Evolutionary conservation across 306 rosid species (phyloP), one percentile per base, ranked within the genome.

Genomic region (Lotus japonicus): DNA sequence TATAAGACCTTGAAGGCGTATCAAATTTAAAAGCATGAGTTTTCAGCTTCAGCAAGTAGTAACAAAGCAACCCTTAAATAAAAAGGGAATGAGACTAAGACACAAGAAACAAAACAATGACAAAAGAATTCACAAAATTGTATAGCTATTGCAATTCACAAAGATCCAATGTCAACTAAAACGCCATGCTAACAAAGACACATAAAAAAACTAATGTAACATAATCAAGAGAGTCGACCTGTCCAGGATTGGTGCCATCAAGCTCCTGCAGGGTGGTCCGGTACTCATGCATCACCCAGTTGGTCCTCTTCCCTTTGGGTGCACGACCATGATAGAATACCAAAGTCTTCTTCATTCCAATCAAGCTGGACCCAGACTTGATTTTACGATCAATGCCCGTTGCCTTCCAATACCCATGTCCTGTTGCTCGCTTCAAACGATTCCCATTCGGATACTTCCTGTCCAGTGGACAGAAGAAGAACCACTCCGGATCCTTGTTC

Each of bases 211-310:
- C 14, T 52, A n/a, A 60, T n/a, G 56, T 12, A 6, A 26, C 9
- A 46, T 1, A 43, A 5, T 3, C 6, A 14, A 50, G 48, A 26
- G 31, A 70, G 8, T 61, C 17, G 5, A 88, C 99, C 99, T 95
- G 99, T 28, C 97, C 99, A 59, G 97, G 99, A 65, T 88, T 85
- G 66, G 96, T 90, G 45, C 99, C 99, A 80, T 88, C 91, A 64
- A 95, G 95, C 76, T 95, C 99, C 86, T 83, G 59, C 21, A 82
- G 78, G 9, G 92, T 88, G 4, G 99, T 62, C 9, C 99, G 92
- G 41, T 95, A 95, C 78, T 95, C 99, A n/a, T 95, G 99, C 88
- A 95, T 86, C 42, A 95, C 96, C 99, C 99, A 95, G 46, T 82
- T 62, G 64, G 97, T 90, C 64, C 99, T 85, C 83, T 77, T 73